Conservation (phyloP, 805 yeast species). For the Yarrowia sp. region DNA sequence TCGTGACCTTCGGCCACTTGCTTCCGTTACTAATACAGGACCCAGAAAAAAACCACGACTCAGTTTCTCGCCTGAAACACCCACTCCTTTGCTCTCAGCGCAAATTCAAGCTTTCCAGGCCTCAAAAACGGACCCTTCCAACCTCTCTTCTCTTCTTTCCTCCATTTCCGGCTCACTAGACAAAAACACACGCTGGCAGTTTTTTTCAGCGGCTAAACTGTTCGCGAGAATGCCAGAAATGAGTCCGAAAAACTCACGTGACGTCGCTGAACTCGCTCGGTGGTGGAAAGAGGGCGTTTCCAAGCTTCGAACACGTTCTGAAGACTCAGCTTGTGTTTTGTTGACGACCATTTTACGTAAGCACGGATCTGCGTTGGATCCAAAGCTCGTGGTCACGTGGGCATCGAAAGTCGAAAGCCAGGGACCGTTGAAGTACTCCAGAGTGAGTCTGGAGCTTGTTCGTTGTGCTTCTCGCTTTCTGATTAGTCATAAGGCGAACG, state of each 20-base stretch:
- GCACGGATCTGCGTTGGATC: background rate
- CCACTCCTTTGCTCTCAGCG: background rate
- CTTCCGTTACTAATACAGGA: background rate
- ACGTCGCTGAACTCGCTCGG: background rate
- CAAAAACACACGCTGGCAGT: slow-evolving; percentile 7
- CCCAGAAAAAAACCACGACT: background rate
- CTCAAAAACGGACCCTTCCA: background rate
- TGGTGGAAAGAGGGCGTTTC: background rate
- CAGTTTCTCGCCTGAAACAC: background rate
- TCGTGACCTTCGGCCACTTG: background rate
- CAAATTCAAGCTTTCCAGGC: background rate
- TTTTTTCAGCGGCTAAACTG: background rate
- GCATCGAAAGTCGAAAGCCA: background rate
- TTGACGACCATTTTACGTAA: background rate
- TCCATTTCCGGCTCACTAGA: background rate
- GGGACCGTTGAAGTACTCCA: background rate
- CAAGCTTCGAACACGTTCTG: slow-evolving; percentile 1
- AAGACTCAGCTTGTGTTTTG: slow-evolving; percentile 5
- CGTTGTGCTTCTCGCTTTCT: background rate
- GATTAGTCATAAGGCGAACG: background rate
- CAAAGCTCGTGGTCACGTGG: background rate
- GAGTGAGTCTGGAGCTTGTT: background rate
- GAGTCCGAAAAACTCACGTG: background rate
- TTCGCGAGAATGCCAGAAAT: background rate
- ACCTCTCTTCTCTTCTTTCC: background rate